These are phyloP conservation scores for Aspergillus affinis DNA, from an alignment of 495 filamentous ascomycete genomes.

Conservation along the genomic window DNA sequence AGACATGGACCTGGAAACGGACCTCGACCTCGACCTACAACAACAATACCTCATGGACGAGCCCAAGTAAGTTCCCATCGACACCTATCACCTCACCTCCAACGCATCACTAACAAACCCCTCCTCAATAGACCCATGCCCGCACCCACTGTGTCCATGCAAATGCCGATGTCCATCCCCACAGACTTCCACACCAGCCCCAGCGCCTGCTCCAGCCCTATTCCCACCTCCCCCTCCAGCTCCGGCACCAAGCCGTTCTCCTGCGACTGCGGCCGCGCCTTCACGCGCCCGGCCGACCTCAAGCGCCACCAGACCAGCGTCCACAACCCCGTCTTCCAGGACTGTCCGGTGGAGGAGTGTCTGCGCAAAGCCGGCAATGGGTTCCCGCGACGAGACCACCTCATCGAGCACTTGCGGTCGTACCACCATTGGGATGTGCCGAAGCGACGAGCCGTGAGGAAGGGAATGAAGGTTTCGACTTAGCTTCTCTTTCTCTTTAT, in stretches of 20 bases:
- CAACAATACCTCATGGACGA: neutral
- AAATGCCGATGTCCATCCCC: neutral
- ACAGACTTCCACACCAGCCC: neutral
- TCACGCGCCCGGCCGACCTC: conserved; percentile 54
- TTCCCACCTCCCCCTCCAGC: neutral
- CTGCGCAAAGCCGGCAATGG: conserved; percentile 74
- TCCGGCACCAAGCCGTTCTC: conserved; percentile 35
- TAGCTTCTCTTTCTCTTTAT: conserved; percentile 8
- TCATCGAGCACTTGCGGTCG: conserved; percentile 81
- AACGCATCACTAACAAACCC: neutral
- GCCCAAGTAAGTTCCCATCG: neutral
- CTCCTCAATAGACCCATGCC: neutral
- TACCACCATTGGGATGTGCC: conserved; percentile 64
- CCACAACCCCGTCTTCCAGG: conserved; percentile 60
- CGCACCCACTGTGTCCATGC: neutral
- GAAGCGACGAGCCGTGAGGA: conserved; percentile 40
- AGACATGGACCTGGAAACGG: neutral
- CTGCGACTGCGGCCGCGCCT: conserved; percentile 45
- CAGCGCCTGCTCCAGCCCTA: neutral
- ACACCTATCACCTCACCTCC: neutral
- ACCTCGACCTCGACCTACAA: neutral
- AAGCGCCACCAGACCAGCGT: conserved; percentile 54
- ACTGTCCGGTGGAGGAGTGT: conserved; percentile 78
- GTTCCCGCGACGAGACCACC: conserved; percentile 84
- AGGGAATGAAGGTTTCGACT: conserved; percentile 25